phyloP scores from a whole-genome alignment of 108 stramenopile species.

The Skeletonema marinoi region DNA sequence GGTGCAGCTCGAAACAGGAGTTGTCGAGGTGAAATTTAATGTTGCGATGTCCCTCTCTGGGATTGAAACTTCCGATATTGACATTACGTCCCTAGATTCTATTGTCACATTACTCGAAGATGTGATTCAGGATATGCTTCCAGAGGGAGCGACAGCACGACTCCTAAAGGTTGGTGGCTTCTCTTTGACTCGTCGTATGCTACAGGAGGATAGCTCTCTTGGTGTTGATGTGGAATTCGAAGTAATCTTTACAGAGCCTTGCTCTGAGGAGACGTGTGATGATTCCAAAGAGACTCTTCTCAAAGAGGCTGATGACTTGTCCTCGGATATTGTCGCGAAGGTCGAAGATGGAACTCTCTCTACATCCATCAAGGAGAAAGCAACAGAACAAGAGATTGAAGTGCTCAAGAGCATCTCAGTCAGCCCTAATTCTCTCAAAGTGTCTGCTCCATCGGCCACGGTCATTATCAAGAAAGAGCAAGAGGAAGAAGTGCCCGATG shows the following conservation, averaged over 20 bases:
- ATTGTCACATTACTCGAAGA: slow-evolving; percentile 28
- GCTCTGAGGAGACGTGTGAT: slow-evolving; percentile 11
- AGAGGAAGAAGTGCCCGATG: background rate
- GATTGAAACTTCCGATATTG: slow-evolving; percentile 23
- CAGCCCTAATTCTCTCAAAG: background rate
- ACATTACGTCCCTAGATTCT: slow-evolving; percentile 18
- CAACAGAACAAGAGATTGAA: background rate
- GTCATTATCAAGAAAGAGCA: background rate
- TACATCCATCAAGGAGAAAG: background rate
- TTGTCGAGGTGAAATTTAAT: slow-evolving; percentile 22
- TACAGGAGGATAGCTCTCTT: background rate
- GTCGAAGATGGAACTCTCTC: background rate
- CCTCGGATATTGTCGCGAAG: background rate
- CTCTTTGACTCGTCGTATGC: slow-evolving; percentile 21
- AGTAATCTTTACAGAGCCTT: slow-evolving; percentile 18
- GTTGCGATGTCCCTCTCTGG: slow-evolving; percentile 19
- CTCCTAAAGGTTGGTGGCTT: slow-evolving; percentile 39
- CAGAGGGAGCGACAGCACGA: slow-evolving; percentile 34
- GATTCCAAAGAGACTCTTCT: slow-evolving; percentile 9
- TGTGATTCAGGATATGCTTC: slow-evolving; percentile 17
- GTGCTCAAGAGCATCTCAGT: background rate
- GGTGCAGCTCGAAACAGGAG: background rate
- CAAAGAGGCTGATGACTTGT: background rate
- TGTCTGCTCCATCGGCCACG: background rate
- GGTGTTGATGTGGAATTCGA: slow-evolving; percentile 51